phyloP scores from a whole-genome alignment of 23 red algal species.

The Agarophyton chilense region DNA sequence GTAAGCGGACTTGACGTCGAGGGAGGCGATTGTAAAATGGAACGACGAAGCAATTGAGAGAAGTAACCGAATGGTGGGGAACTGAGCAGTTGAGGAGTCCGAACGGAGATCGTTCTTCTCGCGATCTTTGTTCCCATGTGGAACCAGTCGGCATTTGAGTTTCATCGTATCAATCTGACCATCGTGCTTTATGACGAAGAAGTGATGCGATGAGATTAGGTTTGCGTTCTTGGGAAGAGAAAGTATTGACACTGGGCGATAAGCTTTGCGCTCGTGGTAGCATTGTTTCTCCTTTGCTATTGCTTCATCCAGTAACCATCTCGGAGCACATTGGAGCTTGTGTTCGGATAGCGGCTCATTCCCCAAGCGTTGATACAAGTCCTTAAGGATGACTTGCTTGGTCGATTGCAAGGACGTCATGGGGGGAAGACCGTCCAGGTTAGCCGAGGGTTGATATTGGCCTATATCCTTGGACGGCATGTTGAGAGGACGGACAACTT shows the following conservation, averaged over 20 bases:
- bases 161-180: background rate
- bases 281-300: no score
- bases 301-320: no score
- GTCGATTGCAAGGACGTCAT: background rate
- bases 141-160: background rate
- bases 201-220: background rate
- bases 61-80: background rate
- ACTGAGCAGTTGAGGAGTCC: background rate
- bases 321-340: no score
- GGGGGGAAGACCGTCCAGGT: background rate
- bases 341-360: no score
- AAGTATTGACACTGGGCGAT: no score
- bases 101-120: no score
- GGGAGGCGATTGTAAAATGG: background rate
- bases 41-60: background rate
- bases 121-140: background rate
- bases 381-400: background rate
- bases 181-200: background rate
- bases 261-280: no score
- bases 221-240: background rate
- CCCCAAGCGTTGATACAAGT: background rate
- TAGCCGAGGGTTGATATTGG: background rate
- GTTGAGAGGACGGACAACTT: background rate
- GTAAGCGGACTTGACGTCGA: background rate
- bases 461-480: constrained; percentile 4